These are phyloP conservation scores for Microdochium paspali DNA, from an alignment of 2,329 filamentous ascomycete genomes.

Conservation along the genomic window DNA sequence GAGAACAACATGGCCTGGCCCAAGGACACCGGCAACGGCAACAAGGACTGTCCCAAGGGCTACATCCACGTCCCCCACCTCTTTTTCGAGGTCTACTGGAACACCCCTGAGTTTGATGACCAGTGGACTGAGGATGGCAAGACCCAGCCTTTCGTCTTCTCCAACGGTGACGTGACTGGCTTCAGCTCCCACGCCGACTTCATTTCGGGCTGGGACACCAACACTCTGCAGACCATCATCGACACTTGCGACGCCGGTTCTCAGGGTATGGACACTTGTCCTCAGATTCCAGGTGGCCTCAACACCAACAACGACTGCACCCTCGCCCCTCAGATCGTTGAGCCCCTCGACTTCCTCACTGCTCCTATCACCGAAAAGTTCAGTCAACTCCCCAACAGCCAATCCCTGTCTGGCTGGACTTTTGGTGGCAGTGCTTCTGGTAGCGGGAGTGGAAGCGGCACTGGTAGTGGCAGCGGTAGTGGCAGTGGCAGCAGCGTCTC, in stretches of 20 bases:
- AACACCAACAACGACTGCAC: conserved; percentile 41
- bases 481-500: conserved; percentile 20
- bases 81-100: conserved; percentile 53
- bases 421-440: conserved; percentile 22
- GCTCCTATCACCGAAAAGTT: conserved; percentile 25
- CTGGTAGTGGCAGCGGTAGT: neutral
- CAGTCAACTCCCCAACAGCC: conserved; percentile 42
- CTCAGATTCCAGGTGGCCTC: conserved; percentile 41
- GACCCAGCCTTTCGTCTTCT: conserved; percentile 55
- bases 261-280: conserved; percentile 53
- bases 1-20: conserved; percentile 59
- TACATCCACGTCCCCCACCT: conserved; percentile 46
- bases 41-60: conserved; percentile 44
- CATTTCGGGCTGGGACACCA: conserved; percentile 61
- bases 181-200: conserved; percentile 67
- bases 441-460: neutral
- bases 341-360: conserved; percentile 12
- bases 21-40: conserved; percentile 32
- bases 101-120: conserved; percentile 40
- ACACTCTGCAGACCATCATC: conserved; percentile 56
- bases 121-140: conserved; percentile 46
- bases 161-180: conserved; percentile 61
- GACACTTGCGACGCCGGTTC: conserved; percentile 54
- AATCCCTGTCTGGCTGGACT: conserved; percentile 42
- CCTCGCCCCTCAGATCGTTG: conserved; percentile 35